These are phyloP conservation scores for Odonthalia washingtoniensis DNA, from an alignment of 31 red algal genomes.

Conservation along the genomic window DNA sequence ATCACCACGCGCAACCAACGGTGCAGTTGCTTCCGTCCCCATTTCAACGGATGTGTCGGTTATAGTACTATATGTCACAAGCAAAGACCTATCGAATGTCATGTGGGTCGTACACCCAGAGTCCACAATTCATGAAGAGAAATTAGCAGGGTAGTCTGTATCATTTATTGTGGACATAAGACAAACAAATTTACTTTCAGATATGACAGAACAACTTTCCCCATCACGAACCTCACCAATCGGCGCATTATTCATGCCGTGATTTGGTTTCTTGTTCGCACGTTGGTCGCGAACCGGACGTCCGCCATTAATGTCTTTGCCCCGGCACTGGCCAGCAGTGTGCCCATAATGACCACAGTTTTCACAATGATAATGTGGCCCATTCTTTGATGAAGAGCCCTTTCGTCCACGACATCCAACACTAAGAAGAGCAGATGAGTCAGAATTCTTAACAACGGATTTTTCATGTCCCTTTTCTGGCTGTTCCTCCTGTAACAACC, in stretches of 20 bases:
- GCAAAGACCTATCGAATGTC: constrained; percentile 36
- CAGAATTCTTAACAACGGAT: background rate
- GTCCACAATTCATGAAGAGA: constrained; percentile 32
- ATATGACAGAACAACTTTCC: background rate
- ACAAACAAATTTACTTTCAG: background rate
- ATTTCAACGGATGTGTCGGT: background rate
- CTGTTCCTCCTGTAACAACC: constrained; percentile 33
- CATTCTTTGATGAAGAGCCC: background rate
- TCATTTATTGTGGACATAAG: background rate
- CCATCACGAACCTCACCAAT: background rate
- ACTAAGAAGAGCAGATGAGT: background rate
- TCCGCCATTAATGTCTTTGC: constrained; percentile 17
- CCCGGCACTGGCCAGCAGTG: background rate
- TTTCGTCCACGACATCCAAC: background rate
- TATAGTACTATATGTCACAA: constrained; percentile 13
- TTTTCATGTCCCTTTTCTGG: background rate
- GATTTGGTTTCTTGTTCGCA: background rate
- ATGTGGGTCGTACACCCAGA: constrained; percentile 49
- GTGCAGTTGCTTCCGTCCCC: constrained; percentile 1
- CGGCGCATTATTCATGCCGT: background rate
- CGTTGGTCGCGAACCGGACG: background rate
- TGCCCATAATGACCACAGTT: constrained; percentile 17
- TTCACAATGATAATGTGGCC: background rate
- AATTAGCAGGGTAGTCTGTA: background rate
- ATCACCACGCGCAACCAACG: constrained; percentile 16